Evolutionary conservation across 352 stramenopile species (phyloP), one percentile per base, ranked within the genome.

Genomic region (Phytopythium kandeliae): DNA sequence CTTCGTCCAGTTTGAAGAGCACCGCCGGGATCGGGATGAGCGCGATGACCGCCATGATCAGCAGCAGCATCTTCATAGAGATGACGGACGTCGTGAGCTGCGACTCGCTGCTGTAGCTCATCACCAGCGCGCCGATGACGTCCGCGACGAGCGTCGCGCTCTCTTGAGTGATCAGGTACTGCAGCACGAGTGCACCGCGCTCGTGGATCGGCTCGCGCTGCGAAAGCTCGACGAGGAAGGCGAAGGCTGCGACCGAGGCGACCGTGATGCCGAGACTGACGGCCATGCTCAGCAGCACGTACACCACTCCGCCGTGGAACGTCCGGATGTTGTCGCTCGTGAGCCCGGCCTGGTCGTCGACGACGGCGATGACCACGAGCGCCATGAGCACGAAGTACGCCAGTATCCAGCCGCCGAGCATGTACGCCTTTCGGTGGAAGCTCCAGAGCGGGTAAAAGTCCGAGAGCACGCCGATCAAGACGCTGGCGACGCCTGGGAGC

Each of bases 401-500:
- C 33, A 82, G 70, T 17, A 86, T 66, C 79, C 77, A 91, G 9
- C 76, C 79, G 37, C 74, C 69, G 21, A 89, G 54, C 60, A 91
- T 89, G 61, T 89, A 91, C 21, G 75, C 76, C 62, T 91, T 91
- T 25, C 80, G 77, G 19, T 89, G 77, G 24, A 89, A 80, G 43
- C 55, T 78, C 67, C 74, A 83, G 13, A 91, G 63, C 56, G 80
- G 80, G 43, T 87, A 91, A 34, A 86, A 89, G 57, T 91, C 80
- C 2, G 80, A 91, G n/a, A 87, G 26, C 17, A 87, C 45, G 12
- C 80, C 80, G 54, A 91, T 86, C 38, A 91, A 81, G 48, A 91
- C 84, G 58, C 75, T 88, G 35, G 74, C 36, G 22, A 85, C 63
- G 2, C 77, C 75, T 0, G 77, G 78, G 0, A 91, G 54, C 30